These are phyloP conservation scores for Yamadazyma siamensis DNA, from an alignment of 1,139 yeast genomes.

Conservation along the genomic window DNA sequence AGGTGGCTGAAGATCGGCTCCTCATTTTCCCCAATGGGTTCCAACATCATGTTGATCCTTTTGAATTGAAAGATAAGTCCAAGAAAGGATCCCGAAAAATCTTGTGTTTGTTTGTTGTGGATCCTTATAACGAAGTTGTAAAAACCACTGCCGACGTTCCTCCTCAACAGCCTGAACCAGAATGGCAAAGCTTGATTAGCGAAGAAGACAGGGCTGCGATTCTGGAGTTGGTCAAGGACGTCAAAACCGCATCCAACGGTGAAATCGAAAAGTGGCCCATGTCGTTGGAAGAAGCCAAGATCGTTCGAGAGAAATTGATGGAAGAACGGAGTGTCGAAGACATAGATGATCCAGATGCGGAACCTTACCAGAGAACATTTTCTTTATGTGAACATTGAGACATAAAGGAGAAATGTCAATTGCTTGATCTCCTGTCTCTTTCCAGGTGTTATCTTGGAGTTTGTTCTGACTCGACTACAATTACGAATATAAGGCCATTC, in stretches of 20 bases:
- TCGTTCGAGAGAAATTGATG: conserved; percentile 29
- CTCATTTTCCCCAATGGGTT: conserved; percentile 38
- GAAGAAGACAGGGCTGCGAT: no score
- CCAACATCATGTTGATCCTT: conserved; percentile 42
- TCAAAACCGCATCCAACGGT: no score
- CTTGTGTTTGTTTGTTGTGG: conserved; percentile 39
- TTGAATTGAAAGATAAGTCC: conserved; percentile 31
- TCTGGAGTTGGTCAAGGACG: neutral
- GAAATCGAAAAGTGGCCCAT: conserved; percentile 19
- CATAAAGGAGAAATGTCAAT: no score
- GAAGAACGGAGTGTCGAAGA: conserved; percentile 23
- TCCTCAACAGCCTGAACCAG: conserved; percentile 38
- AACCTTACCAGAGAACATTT: conserved; percentile 8
- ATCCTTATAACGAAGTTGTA: conserved; percentile 32
- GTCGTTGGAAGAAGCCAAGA: conserved; percentile 23
- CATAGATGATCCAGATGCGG: conserved; percentile 5
- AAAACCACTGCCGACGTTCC: conserved; percentile 32
- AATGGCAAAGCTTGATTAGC: conserved; percentile 17
- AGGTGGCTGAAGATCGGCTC: conserved; percentile 24
- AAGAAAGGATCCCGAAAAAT: conserved; percentile 40
- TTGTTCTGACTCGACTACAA: no score
- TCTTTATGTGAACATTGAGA: conserved; percentile 15
- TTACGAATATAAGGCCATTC: no score
- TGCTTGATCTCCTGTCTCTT: no score
- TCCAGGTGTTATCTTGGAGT: no score